Evolutionary conservation across 441 rosid species (phyloP).

Genomic region (Euphorbia schlechtendalii): DNA sequence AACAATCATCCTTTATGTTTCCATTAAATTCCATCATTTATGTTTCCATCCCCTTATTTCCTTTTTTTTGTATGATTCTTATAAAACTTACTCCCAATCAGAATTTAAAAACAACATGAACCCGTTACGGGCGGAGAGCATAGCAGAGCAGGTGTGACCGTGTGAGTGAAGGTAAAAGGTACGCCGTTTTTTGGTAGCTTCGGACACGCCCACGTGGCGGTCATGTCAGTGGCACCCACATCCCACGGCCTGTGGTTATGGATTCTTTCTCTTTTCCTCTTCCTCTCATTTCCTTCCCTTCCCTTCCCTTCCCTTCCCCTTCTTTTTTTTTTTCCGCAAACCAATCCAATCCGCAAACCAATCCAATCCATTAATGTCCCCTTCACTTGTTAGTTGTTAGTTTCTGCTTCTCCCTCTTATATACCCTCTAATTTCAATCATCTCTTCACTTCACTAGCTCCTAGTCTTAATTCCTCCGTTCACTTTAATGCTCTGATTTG

Average conservation of each 20-base stretch:
- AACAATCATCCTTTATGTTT: too few relatives aligned
- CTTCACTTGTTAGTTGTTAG: too few relatives aligned
- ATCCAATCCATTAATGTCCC: too few relatives aligned
- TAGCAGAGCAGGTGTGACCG: background rate
- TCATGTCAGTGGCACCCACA: constrained; percentile 45
- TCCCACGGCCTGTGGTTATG: constrained; percentile 36
- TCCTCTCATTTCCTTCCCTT: constrained; percentile 9
- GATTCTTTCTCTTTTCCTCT: constrained; percentile 23
- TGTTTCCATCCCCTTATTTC: too few relatives aligned
- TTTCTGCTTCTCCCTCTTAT: too few relatives aligned
- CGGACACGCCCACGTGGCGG: constrained; percentile 61
- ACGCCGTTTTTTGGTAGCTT: constrained; percentile 25
- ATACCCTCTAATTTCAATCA: too few relatives aligned
- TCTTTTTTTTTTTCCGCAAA: too few relatives aligned
- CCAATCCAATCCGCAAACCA: too few relatives aligned
- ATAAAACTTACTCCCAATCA: too few relatives aligned
- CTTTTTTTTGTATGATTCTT: too few relatives aligned
- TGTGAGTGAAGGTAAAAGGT: background rate
- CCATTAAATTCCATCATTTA: too few relatives aligned
- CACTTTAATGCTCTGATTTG: background rate
- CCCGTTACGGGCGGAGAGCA: background rate
- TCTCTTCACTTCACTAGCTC: too few relatives aligned
- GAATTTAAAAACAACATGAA: background rate
- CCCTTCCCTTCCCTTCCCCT: background rate
- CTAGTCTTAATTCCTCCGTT: background rate